A percentile compares a stretch with the other conserved stretches of the same genome.
These are phyloP conservation scores for Tetrastigma voinierianum DNA, from an alignment of 164 flowering plant species.

Conservation along the genomic window DNA sequence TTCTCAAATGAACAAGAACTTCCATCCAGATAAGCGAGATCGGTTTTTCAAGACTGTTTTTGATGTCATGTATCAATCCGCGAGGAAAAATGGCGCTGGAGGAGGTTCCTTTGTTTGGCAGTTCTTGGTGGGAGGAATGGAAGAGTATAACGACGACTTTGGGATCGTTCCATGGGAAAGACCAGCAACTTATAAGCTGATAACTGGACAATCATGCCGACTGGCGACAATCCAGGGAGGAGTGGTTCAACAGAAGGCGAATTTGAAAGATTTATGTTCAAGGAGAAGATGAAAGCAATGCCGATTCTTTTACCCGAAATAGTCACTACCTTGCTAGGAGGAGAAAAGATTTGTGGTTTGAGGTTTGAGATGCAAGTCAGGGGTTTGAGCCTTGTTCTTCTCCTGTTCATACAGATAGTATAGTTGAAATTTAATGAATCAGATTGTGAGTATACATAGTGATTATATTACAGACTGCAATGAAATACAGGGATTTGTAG, in stretches of 20 bases:
- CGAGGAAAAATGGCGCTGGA: slow-evolving; percentile 60
- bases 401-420: not conserved
- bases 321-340: too few relatives aligned
- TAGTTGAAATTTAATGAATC: not conserved
- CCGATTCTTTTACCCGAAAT: too few relatives aligned
- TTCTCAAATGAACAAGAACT: slow-evolving; percentile 60
- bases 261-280: slow-evolving; percentile 43
- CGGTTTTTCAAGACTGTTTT: slow-evolving; percentile 42
- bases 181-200: slow-evolving; percentile 37
- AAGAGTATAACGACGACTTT: slow-evolving; percentile 73
- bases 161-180: slow-evolving; percentile 82
- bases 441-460: not conserved
- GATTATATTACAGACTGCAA: not conserved
- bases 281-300: slow-evolving; percentile 8
- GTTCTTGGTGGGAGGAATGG: slow-evolving; percentile 79
- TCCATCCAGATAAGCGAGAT: slow-evolving; percentile 57
- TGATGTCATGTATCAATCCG: slow-evolving; percentile 67
- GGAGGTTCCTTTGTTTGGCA: slow-evolving; percentile 90
- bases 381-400: not conserved
- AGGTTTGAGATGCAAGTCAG: not conserved
- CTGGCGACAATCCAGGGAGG: slow-evolving; percentile 41
- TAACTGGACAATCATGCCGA: slow-evolving; percentile 68
- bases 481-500: not conserved
- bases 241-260: slow-evolving; percentile 14
- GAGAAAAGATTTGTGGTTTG: not conserved